phyloP scores from a whole-genome alignment of 1,284 basidiomycete genomes.

The Melampsora abietis-canadensis region DNA sequence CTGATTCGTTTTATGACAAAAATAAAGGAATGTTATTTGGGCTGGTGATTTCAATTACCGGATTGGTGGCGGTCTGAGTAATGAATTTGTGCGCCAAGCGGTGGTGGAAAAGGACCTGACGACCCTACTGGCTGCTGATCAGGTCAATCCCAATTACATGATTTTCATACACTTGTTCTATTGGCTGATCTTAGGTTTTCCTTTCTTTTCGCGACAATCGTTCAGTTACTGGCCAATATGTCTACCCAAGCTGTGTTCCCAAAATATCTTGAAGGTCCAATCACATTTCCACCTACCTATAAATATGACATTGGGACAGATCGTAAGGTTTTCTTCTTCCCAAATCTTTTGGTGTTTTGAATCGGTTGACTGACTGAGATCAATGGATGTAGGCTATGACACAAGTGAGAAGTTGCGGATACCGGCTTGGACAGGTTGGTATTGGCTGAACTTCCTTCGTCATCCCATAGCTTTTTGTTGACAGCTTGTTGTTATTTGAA shows the following conservation, averaged over 20 bases:
- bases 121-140: conserved; percentile 73
- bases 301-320: conserved; percentile 65
- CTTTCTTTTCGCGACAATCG: background rate
- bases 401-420: conserved; percentile 93
- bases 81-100: conserved; percentile 69
- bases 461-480: conserved; percentile 21
- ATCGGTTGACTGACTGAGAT: conserved; percentile 40
- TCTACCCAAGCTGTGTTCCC: conserved; percentile 68
- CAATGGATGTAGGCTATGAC: conserved; percentile 63
- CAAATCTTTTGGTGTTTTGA: background rate
- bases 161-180: no score
- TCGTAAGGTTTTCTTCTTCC: conserved; percentile 9
- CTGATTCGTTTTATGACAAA: background rate
- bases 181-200: background rate
- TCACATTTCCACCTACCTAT: conserved; percentile 85
- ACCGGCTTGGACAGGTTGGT: conserved; percentile 88
- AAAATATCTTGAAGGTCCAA: conserved; percentile 81
- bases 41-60: conserved; percentile 92
- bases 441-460: background rate
- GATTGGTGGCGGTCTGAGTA: conserved; percentile 67
- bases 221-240: conserved; percentile 68
- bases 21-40: conserved; percentile 77
- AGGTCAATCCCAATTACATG: conserved; percentile 58
- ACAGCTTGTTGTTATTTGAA: conserved; percentile 11
- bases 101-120: conserved; percentile 67